Percentiles rank a stretch among this genome's conserved stretches.
Evolutionary conservation across 441 rosid species (phyloP).

Genomic region (Bruguiera hainesii): DNA sequence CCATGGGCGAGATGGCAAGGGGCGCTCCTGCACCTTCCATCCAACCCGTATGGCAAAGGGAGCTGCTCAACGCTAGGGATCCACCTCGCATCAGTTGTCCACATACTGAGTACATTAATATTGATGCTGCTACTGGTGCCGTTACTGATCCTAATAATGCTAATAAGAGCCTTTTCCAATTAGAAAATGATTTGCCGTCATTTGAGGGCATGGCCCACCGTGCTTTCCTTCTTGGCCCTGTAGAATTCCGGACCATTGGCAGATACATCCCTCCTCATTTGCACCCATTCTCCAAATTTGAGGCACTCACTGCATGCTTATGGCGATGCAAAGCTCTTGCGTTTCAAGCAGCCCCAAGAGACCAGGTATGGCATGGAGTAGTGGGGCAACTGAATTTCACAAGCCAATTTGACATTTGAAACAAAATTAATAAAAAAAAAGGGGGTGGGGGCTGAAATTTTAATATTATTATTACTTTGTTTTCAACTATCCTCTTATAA

Average conservation of each 20-base stretch:
- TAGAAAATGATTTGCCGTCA: neutral
- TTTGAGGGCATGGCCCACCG: neutral
- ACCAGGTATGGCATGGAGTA: too few species aligned
- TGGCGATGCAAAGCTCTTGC: too few species aligned
- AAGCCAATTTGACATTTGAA: too few species aligned
- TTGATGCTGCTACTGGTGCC: neutral
- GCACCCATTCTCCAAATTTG: neutral
- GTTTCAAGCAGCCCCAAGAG: neutral
- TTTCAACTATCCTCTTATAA: too few species aligned
- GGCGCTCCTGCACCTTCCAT: conserved; percentile 9
- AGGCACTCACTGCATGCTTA: too few species aligned
- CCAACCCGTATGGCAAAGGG: conserved; percentile 24
- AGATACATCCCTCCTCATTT: conserved; percentile 15
- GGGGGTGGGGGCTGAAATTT: too few species aligned
- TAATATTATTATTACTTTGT: too few species aligned
- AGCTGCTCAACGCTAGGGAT: conserved; percentile 13
- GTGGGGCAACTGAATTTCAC: too few species aligned
- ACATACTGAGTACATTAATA: conserved; percentile 15
- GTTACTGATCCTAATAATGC: neutral
- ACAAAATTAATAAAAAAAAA: too few species aligned
- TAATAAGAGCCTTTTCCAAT: neutral
- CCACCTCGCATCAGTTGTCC: conserved; percentile 8
- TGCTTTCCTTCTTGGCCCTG: conserved; percentile 15
- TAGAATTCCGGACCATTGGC: neutral
- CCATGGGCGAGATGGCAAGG: conserved; percentile 17